Percentiles rank a stretch among this genome's conserved stretches.
Conservation (phyloP, 2,329 filamentous ascomycete species). For the Aspergillus ochraceoroseus region DNA sequence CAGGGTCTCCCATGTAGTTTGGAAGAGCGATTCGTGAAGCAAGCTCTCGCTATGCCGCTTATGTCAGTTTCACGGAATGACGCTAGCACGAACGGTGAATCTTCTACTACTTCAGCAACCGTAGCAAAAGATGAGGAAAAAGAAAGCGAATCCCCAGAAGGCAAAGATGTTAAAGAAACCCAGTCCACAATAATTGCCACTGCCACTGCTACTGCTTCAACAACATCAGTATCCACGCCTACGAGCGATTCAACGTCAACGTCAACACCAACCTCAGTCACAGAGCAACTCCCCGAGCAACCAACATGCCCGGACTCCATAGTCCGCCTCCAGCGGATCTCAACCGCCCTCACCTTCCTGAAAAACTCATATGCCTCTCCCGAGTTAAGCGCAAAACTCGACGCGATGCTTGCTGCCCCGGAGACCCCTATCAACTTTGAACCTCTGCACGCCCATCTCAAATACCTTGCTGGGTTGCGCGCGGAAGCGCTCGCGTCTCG, state of each 20-base stretch:
- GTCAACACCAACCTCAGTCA: slow-evolving; percentile 1
- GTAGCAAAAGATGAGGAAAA: slow-evolving; percentile 19
- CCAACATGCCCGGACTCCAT: slow-evolving; percentile 34
- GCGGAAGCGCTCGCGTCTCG: slow-evolving; percentile 66
- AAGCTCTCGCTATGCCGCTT: slow-evolving; percentile 70
- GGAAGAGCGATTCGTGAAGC: slow-evolving; percentile 77
- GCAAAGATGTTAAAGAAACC: slow-evolving; percentile 30
- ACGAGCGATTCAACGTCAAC: slow-evolving; percentile 33
- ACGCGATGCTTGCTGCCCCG: slow-evolving; percentile 36
- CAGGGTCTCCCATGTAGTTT: slow-evolving; percentile 68
- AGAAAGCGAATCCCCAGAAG: slow-evolving; percentile 22
- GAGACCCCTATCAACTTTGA: slow-evolving; percentile 59
- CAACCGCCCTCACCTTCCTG: slow-evolving; percentile 49
- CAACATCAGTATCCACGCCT: slow-evolving; percentile 37
- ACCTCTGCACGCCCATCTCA: slow-evolving; percentile 65
- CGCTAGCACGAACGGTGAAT: slow-evolving; percentile 23
- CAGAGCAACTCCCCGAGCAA: slow-evolving; percentile 22
- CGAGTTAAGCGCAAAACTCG: slow-evolving; percentile 36
- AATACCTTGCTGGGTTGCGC: slow-evolving; percentile 61
- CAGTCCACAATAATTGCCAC: slow-evolving; percentile 29
- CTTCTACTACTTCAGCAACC: background rate
- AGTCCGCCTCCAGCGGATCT: slow-evolving; percentile 45
- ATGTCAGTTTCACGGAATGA: slow-evolving; percentile 61
- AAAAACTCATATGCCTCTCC: slow-evolving; percentile 47
- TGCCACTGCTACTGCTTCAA: slow-evolving; percentile 28